Base-by-base conservation (phyloP, 176 grass and related monocot species). In the Thalia dealbata region DNA sequence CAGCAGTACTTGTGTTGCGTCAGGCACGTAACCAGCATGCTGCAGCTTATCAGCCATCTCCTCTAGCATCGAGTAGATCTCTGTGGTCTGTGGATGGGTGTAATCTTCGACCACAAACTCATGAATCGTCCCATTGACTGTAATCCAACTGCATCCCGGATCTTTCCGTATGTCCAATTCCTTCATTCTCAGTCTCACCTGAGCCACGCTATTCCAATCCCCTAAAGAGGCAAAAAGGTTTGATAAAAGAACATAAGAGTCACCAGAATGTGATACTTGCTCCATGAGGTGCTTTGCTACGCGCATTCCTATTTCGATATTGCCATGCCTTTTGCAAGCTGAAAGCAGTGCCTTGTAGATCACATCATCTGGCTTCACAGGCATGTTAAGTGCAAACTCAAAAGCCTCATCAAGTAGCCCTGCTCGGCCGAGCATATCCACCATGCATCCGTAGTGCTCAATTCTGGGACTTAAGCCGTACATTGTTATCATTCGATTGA, bases 81-180 rank as follows among this genome's bases (percentile, higher is more conserved):
- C 26, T 15, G 9, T 65, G 24, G 14, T 67, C 46, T 16, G 60
- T 41, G 43, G 75, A 51, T 76, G 75, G 11, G 44, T 48, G 28
- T 54, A 2, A 67, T 76, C 75, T 76, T 76, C 75, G 25, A 76
- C 60, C 9, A 67, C 24, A 76, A 76, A 76, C 61, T 76, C 75
- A 76, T 76, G 75, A 32, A 52, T 67, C 19, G 1, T 76, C 18
- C 75, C 75, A 76, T 77, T 21, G 26, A 77, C 16, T 16, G 75
- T 77, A 64, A 77, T 67, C 75, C 75, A 77, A 67, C 63, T 77
- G 16, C 75, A 77, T 38, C 75, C 75, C 32, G 75, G 62, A 67
- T 77, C 75, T 77, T 77, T 77, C 75, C 44, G 54, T 52, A 77
- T 55, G 45, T 77, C 75, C 62, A 52, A 7, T 68, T 77, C 62